phyloP scores from a whole-genome alignment of 1,284 basidiomycete genomes.

The Cutaneotrichosporon sp. region DNA sequence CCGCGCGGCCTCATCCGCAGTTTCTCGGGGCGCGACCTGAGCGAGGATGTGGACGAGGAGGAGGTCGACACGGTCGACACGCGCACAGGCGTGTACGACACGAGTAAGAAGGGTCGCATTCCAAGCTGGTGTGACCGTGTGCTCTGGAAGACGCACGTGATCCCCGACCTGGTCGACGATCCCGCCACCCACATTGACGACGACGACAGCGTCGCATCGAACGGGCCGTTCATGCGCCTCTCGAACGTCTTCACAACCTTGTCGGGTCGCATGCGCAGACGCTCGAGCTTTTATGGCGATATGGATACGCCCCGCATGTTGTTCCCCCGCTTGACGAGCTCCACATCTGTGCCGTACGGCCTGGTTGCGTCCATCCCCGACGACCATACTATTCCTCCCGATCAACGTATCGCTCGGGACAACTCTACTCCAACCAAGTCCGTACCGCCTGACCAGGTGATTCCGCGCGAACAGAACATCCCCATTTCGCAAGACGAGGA shows the following conservation, averaged over 20 bases:
- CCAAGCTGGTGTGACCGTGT: conserved; percentile 57
- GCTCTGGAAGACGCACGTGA: conserved; percentile 50
- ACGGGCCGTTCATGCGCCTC: conserved; percentile 30
- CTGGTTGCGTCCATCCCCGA: not conserved
- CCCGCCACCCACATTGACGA: conserved; percentile 22
- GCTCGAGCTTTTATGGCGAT: conserved; percentile 12
- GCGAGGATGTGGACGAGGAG: conserved; percentile 16
- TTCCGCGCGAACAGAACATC: not conserved
- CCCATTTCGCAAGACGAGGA: not conserved
- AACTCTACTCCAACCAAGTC: not conserved
- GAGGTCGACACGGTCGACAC: conserved; percentile 43
- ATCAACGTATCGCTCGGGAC: not conserved
- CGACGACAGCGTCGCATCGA: not conserved
- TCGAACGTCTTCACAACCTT: conserved; percentile 38
- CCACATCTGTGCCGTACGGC: not conserved
- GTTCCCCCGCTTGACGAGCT: not conserved
- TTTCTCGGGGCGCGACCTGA: conserved; percentile 31
- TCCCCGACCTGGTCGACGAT: conserved; percentile 21
- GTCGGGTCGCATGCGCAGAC: conserved; percentile 35
- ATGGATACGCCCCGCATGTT: not conserved
- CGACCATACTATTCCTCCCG: not conserved
- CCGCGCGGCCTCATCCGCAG: conserved; percentile 30
- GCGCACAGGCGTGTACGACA: conserved; percentile 55
- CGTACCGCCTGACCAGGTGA: not conserved
- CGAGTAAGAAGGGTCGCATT: conserved; percentile 56